These are phyloP conservation scores for Acrocalymma vagum DNA, from an alignment of 2,329 filamentous ascomycete species.

Conservation along the genomic window DNA sequence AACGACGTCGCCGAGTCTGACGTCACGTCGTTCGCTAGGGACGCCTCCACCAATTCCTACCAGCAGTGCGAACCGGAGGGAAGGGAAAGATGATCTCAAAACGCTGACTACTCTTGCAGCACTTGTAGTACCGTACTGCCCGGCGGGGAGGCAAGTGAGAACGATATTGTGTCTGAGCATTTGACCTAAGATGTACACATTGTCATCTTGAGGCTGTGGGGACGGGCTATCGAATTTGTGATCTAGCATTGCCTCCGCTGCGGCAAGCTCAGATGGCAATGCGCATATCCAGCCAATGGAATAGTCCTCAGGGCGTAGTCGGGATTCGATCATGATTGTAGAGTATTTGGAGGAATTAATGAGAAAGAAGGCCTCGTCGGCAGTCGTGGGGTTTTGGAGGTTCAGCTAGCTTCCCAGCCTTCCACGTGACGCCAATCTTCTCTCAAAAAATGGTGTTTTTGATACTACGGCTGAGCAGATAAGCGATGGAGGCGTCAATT, in stretches of 20 bases:
- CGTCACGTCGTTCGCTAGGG: no score
- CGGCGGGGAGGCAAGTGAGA: slow-evolving; percentile 31
- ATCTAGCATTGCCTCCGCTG: slow-evolving; percentile 27
- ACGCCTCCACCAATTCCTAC: slow-evolving; percentile 51
- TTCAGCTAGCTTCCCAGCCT: no score
- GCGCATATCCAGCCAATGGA: slow-evolving; percentile 44
- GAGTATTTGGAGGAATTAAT: no score
- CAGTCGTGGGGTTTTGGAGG: no score
- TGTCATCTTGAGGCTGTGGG: slow-evolving; percentile 27
- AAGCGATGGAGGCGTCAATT: no score
- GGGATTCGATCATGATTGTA: no score
- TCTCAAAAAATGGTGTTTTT: no score
- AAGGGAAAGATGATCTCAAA: slow-evolving; percentile 35
- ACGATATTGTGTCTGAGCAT: slow-evolving; percentile 45
- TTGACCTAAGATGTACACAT: slow-evolving; percentile 24
- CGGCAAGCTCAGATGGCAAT: slow-evolving; percentile 38
- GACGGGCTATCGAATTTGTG: no score
- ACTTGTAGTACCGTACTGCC: slow-evolving; percentile 35
- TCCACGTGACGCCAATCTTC: no score
- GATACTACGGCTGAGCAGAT: no score
- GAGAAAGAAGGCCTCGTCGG: no score
- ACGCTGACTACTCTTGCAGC: slow-evolving; percentile 36
- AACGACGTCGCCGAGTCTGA: slow-evolving; percentile 20
- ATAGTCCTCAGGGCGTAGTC: no score
- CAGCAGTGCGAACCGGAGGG: slow-evolving; percentile 48